phyloP scores from a whole-genome alignment of 202 grass and related monocot genomes.

The Cymbopogon flexuosus region DNA sequence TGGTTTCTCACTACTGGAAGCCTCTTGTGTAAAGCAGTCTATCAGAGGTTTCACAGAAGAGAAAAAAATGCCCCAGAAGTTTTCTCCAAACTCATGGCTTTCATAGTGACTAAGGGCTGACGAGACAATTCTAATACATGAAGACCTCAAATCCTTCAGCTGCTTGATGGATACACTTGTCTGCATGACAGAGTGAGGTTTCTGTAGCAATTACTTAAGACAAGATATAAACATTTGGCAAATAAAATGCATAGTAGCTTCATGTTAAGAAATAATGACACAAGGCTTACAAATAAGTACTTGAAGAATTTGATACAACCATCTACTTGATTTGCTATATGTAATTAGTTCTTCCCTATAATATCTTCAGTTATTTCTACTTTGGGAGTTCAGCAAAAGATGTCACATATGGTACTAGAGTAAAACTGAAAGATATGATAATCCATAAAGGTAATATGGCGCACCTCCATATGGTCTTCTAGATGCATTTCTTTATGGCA shows the following conservation, averaged over 20 bases:
- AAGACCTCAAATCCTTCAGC: slow-evolving; percentile 75
- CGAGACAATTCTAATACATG: slow-evolving; percentile 66
- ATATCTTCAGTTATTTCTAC: slow-evolving; percentile 4
- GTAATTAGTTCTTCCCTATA: neutral
- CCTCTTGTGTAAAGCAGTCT: slow-evolving; percentile 77
- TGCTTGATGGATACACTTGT: slow-evolving; percentile 54
- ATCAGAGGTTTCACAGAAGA: slow-evolving; percentile 65
- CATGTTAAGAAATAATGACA: neutral
- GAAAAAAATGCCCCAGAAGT: slow-evolving; percentile 87
- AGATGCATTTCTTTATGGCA: slow-evolving; percentile 7
- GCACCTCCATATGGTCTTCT: slow-evolving; percentile 36
- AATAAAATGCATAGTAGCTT: slow-evolving; percentile 11
- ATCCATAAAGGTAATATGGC: slow-evolving; percentile 5
- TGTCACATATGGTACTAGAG: slow-evolving; percentile 3
- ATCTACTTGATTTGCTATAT: slow-evolving; percentile 6
- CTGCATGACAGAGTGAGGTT: slow-evolving; percentile 42
- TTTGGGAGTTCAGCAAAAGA: slow-evolving; percentile 11
- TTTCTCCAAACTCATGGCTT: slow-evolving; percentile 61
- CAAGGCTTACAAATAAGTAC: neutral
- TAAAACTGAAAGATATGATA: neutral
- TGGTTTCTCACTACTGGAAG: slow-evolving; percentile 79
- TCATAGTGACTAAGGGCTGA: slow-evolving; percentile 65
- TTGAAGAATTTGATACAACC: neutral
- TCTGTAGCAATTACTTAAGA: slow-evolving; percentile 11
- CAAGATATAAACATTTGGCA: neutral